Evolutionary conservation across 192 early-diverging fungal species (phyloP), one percentile per base, ranked within the genome.

Genomic region (Allomyces javanicus): DNA sequence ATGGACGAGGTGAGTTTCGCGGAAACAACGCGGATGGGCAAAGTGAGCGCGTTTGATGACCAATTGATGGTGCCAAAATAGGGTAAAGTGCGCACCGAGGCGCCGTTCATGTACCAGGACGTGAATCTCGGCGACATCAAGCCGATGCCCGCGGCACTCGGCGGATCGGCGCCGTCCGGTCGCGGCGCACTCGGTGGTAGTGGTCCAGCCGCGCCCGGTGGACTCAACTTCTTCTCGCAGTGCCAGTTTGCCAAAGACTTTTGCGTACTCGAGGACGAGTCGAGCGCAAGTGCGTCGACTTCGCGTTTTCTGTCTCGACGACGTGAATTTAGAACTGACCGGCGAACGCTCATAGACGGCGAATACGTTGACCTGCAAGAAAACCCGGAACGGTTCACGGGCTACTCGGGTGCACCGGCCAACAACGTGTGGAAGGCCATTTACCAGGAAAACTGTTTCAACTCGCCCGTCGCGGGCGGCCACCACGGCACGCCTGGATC

Each of bases 401-500:
- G 93, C 21, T 99, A 96, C 68, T 82, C 87, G 24, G 96, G 96
- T 63, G 81, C 87, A 21, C 87, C 89, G 50, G 86, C 94, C 44
- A 80, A 79, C 25, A 82, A 87, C 58, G 87, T 99, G 9, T 99
- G 96, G 96, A 83, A 84, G 66, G 82, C 94, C n/a, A 93, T 99
- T 25, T 99, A 99, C 71, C 80, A 88, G 69, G 91, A 99, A 72
- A 99, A 97, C 76, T 99, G 97, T 73, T 97, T 98, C 73, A 85
- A 14, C 10, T 67, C n/a, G 50, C 72, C 22, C 72, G 76, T 66
- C 73, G 76, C 65, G 73, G 75, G 75, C 43, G 64, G 11, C 21
- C 23, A 58, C 17, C 61, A 61, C 61, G 61, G 21, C 61, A 11
- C 55, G 10, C 27, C 24, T 14, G 22, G 22, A 11, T 22, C 61